Evolutionary conservation across 2,329 filamentous ascomycete genomes (phyloP).

Genomic region (Diplocarpon mali): DNA sequence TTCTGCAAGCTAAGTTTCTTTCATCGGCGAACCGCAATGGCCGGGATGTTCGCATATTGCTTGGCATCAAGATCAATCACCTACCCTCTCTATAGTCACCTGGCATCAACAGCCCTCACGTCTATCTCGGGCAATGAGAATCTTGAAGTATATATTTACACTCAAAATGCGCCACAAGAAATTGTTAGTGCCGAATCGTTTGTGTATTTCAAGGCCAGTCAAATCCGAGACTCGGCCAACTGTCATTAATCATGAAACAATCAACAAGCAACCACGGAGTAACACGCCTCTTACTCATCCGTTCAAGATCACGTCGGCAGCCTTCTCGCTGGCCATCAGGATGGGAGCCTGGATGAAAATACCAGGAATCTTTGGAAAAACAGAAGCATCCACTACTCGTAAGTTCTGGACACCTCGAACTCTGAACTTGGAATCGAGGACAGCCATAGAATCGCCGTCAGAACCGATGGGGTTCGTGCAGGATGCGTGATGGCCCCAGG

Average conservation of each 20-base stretch:
- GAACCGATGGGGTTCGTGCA: constrained; percentile 45
- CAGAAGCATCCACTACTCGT: constrained; percentile 50
- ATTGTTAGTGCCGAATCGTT: too few species aligned
- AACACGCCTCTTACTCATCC: background rate
- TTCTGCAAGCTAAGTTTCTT: too few species aligned
- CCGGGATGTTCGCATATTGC: too few species aligned
- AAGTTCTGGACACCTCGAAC: constrained; percentile 44
- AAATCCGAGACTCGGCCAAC: too few species aligned
- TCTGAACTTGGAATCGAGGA: constrained; percentile 44
- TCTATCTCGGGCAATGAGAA: too few species aligned
- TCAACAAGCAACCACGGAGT: background rate
- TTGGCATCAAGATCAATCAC: too few species aligned
- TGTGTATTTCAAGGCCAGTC: too few species aligned
- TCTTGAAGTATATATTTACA: too few species aligned
- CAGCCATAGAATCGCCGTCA: constrained; percentile 40
- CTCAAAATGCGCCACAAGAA: too few species aligned
- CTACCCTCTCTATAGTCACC: too few species aligned
- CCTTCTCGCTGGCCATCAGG: constrained; percentile 51
- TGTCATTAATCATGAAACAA: background rate
- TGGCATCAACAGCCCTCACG: too few species aligned
- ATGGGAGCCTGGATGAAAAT: constrained; percentile 34
- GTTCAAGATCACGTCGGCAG: constrained; percentile 41
- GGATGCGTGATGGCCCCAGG: constrained; percentile 47
- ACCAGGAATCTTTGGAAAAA: constrained; percentile 42
- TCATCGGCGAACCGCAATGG: too few species aligned